Conservation (phyloP, 768 basidiomycete species). For the Russula sp. region DNA sequence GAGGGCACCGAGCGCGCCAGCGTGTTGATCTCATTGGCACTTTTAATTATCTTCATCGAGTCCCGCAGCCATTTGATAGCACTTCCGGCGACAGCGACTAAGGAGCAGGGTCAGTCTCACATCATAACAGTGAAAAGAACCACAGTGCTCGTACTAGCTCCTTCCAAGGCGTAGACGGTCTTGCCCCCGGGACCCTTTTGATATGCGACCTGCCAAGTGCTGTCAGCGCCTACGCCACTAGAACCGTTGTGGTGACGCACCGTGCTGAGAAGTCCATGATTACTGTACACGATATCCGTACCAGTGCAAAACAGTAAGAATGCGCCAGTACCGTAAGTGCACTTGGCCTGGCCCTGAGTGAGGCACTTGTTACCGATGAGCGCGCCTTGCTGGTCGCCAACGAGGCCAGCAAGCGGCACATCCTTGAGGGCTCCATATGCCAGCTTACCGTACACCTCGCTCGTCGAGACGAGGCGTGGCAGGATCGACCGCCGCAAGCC, state of each 20-base stretch:
- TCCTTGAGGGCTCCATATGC: slow-evolving; percentile 58
- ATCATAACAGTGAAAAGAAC: background rate
- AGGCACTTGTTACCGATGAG: slow-evolving; percentile 96
- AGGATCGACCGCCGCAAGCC: slow-evolving; percentile 68
- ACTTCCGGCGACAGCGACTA: slow-evolving; percentile 90
- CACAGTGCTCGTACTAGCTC: slow-evolving; percentile 62
- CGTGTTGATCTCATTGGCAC: slow-evolving; percentile 76
- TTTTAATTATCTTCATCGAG: slow-evolving; percentile 73
- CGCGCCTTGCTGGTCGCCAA: slow-evolving; percentile 98
- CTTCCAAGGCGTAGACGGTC: slow-evolving; percentile 91
- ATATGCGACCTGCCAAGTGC: slow-evolving; percentile 63
- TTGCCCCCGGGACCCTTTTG: slow-evolving; percentile 71
- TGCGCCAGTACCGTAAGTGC: slow-evolving; percentile 96
- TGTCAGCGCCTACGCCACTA: background rate
- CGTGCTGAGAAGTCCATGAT: slow-evolving; percentile 84
- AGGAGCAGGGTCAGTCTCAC: background rate
- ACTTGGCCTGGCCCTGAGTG: slow-evolving; percentile 87
- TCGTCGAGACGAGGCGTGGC: slow-evolving; percentile 83
- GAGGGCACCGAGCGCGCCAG: slow-evolving; percentile 70
- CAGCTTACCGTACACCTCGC: slow-evolving; percentile 85
- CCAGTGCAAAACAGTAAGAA: slow-evolving; percentile 97
- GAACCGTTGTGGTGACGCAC: slow-evolving; percentile 32
- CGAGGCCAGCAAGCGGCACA: slow-evolving; percentile 82
- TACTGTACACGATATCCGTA: slow-evolving; percentile 73
- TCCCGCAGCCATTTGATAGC: slow-evolving; percentile 97